phyloP scores from a whole-genome alignment of 176 grass and related monocot genomes.

The Oryza glaberrima region DNA sequence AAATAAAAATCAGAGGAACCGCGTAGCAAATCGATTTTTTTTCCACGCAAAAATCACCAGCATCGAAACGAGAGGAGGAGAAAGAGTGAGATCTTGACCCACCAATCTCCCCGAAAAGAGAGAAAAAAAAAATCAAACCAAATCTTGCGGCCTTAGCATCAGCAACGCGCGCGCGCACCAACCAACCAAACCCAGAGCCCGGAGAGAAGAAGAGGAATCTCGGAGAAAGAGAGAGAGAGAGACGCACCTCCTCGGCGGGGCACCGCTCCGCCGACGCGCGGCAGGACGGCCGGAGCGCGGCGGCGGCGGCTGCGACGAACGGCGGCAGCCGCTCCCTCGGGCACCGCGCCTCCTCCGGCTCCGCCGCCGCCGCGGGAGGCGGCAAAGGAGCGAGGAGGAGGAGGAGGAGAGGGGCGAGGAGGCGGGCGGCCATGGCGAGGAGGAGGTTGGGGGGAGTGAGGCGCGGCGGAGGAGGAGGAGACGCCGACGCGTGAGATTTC shows the following conservation, averaged over 20 bases:
- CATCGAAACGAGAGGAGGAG: neutral
- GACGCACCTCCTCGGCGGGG: slow-evolving; percentile 46
- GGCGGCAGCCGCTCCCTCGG: slow-evolving; percentile 33
- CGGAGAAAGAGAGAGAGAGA: neutral
- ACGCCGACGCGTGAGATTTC: slow-evolving; percentile 41
- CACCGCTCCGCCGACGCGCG: slow-evolving; percentile 31
- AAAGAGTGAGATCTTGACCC: slow-evolving; percentile 37
- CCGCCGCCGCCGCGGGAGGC: neutral
- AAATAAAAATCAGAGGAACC: neutral
- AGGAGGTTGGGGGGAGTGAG: neutral
- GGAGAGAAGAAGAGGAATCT: neutral
- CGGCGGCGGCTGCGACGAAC: slow-evolving; percentile 46
- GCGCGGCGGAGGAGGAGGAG: neutral
- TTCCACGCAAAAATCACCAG: no score
- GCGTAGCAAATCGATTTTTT: neutral
- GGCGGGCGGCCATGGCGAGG: slow-evolving; percentile 43
- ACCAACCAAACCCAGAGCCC: slow-evolving; percentile 1
- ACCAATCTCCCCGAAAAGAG: neutral
- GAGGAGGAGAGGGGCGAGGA: slow-evolving; percentile 28
- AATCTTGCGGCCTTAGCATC: neutral
- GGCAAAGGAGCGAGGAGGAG: neutral
- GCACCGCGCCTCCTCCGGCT: slow-evolving; percentile 19
- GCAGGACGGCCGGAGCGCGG: slow-evolving; percentile 38
- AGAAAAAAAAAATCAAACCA: neutral
- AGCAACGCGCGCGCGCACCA: neutral